A percentile compares a stretch with the other conserved stretches of the same genome.
Conservation (phyloP, 2,329 filamentous ascomycete species). For the Phyllosticta citribraziliensis region DNA sequence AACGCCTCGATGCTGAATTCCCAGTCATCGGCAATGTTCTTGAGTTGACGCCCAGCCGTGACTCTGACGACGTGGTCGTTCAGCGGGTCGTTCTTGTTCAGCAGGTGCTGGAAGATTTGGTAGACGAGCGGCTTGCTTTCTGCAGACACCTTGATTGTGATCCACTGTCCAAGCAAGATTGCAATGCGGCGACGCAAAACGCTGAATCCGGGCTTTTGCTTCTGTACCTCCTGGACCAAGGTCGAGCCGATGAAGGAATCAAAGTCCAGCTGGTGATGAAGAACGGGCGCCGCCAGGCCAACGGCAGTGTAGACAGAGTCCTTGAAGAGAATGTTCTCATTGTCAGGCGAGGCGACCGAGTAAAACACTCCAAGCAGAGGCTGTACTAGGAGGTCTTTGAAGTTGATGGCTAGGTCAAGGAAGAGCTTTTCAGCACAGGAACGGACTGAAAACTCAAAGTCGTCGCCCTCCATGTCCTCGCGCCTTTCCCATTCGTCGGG, state of each 20-base stretch:
- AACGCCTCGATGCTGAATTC: conserved; percentile 68
- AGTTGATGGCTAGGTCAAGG: conserved; percentile 80
- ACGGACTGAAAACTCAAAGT: conserved; percentile 82
- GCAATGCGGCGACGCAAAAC: conserved; percentile 79
- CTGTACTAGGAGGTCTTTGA: conserved; percentile 69
- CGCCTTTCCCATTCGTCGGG: conserved; percentile 92
- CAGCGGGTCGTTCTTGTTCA: conserved; percentile 63
- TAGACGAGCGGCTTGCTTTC: conserved; percentile 66
- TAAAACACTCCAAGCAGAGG: conserved; percentile 78
- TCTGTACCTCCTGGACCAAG: conserved; percentile 69
- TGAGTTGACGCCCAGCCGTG: conserved; percentile 78
- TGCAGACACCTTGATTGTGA: conserved; percentile 63
- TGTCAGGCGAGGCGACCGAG: conserved; percentile 56
- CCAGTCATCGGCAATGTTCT: conserved; percentile 72
- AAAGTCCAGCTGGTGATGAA: conserved; percentile 72
- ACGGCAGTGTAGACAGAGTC: conserved; percentile 93
- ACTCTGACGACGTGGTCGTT: conserved; percentile 91
- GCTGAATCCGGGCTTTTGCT: conserved; percentile 57
- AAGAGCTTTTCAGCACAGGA: conserved; percentile 92
- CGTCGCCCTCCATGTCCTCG: conserved; percentile 71
- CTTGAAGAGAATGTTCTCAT: conserved; percentile 68
- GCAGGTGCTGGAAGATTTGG: conserved; percentile 77
- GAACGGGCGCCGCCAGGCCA: conserved; percentile 69
- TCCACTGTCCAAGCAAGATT: conserved; percentile 84
- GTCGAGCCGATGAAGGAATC: conserved; percentile 66